A percentile compares a stretch with the other conserved stretches of the same genome.
Conservation (phyloP, 768 basidiomycete species). For the Collybia mongolica region DNA sequence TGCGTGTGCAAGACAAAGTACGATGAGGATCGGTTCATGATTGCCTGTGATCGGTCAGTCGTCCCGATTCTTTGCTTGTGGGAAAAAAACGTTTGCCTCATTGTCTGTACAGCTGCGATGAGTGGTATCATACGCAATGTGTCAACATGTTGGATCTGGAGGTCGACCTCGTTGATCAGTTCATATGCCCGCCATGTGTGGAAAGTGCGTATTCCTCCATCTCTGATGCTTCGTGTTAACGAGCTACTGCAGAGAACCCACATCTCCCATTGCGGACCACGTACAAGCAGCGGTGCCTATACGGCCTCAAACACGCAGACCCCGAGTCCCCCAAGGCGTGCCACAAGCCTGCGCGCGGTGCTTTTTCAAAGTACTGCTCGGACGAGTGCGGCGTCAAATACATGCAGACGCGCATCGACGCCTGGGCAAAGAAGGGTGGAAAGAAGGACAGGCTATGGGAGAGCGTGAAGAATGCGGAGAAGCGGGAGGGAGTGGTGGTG, state of each 20-base stretch:
- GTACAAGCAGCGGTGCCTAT: slow-evolving; percentile 78
- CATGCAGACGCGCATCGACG: slow-evolving; percentile 63
- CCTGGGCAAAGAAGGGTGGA: slow-evolving; percentile 62
- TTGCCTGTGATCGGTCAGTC: slow-evolving; percentile 86
- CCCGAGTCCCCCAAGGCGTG: slow-evolving; percentile 68
- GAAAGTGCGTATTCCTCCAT: slow-evolving; percentile 50
- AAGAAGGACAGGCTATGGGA: slow-evolving; percentile 71
- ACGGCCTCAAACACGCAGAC: slow-evolving; percentile 61
- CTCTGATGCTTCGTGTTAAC: slow-evolving; percentile 5
- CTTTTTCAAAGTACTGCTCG: slow-evolving; percentile 90
- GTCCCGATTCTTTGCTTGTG: background rate
- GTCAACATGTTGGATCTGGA: slow-evolving; percentile 78
- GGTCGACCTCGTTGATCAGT: slow-evolving; percentile 89
- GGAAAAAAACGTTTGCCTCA: background rate
- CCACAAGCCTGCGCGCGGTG: slow-evolving; percentile 76
- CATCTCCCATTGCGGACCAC: slow-evolving; percentile 65
- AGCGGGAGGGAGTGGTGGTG: slow-evolving; percentile 69
- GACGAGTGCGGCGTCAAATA: slow-evolving; percentile 81
- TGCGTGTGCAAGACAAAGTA: slow-evolving; percentile 88
- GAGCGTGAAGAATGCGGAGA: slow-evolving; percentile 65
- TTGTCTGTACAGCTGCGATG: slow-evolving; percentile 68
- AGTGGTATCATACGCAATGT: slow-evolving; percentile 92
- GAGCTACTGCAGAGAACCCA: slow-evolving; percentile 69
- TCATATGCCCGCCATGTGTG: slow-evolving; percentile 82
- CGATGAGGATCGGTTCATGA: slow-evolving; percentile 87